Evolutionary conservation across 176 grass and related monocot genomes (phyloP).

Genomic region (Aegilops longissima): DNA sequence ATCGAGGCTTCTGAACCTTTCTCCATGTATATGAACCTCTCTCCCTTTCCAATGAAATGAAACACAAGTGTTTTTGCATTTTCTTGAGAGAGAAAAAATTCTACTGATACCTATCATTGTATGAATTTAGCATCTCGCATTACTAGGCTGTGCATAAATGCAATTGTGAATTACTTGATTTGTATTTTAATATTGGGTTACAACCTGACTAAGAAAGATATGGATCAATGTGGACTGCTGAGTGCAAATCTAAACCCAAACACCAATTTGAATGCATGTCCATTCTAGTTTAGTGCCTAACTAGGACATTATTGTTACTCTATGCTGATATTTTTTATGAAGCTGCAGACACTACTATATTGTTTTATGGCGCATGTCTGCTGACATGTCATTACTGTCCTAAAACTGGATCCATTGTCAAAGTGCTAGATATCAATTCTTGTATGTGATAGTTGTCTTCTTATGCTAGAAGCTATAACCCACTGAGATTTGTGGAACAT

Average conservation of each 20-base stretch:
- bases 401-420: background rate
- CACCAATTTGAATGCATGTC: background rate
- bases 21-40: no score
- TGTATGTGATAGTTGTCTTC: background rate
- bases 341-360: background rate
- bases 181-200: slow-evolving; percentile 8
- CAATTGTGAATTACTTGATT: background rate
- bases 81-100: no score
- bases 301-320: background rate
- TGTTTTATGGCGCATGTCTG: background rate
- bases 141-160: background rate
- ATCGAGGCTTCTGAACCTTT: no score
- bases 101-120: no score
- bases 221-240: background rate
- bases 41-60: no score
- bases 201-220: background rate
- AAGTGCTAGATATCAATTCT: background rate
- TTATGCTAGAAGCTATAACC: background rate
- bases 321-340: background rate
- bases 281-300: background rate
- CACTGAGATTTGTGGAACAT: background rate
- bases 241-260: slow-evolving; percentile 15
- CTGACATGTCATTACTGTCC: background rate
- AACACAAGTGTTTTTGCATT: no score
- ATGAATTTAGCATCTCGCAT: background rate